phyloP scores from a whole-genome alignment of 495 filamentous ascomycete genomes.

The Pyrenula massariospora region DNA sequence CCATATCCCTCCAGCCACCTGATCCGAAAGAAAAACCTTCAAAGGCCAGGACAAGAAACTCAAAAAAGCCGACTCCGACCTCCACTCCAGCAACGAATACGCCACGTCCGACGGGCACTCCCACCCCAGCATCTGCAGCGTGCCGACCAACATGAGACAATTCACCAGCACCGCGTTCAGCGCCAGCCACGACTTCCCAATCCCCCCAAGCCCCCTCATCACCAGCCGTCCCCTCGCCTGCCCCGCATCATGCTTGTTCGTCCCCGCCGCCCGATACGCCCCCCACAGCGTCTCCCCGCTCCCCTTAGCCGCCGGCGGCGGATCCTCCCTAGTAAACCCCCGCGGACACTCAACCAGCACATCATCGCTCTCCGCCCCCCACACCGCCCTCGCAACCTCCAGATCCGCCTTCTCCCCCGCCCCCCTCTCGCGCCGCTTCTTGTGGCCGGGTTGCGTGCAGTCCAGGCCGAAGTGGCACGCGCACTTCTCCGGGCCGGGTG shows the following conservation, averaged over 20 bases:
- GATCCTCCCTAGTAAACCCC: neutral
- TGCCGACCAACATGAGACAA: no score
- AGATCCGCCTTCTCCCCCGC: neutral
- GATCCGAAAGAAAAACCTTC: no score
- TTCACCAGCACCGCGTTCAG: no score
- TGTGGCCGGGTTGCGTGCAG: neutral
- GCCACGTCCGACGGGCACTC: no score
- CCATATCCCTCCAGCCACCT: no score
- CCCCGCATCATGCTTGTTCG: no score
- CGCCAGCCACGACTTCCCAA: no score
- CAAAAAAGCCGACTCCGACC: no score
- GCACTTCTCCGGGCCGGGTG: neutral
- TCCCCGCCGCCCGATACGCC: neutral
- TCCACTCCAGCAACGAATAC: no score
- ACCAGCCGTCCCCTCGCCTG: conserved; percentile 26
- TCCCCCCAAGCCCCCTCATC: conserved; percentile 25
- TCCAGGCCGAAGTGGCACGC: neutral
- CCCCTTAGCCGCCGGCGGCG: neutral
- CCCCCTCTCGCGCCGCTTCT: neutral
- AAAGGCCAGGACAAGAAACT: no score
- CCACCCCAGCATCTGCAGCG: no score
- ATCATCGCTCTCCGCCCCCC: neutral
- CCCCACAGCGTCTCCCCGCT: neutral
- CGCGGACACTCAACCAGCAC: neutral
- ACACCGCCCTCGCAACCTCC: neutral